Evolutionary conservation across 768 basidiomycete species (phyloP).

Genomic region (Dictyophora rubrovolvata): DNA sequence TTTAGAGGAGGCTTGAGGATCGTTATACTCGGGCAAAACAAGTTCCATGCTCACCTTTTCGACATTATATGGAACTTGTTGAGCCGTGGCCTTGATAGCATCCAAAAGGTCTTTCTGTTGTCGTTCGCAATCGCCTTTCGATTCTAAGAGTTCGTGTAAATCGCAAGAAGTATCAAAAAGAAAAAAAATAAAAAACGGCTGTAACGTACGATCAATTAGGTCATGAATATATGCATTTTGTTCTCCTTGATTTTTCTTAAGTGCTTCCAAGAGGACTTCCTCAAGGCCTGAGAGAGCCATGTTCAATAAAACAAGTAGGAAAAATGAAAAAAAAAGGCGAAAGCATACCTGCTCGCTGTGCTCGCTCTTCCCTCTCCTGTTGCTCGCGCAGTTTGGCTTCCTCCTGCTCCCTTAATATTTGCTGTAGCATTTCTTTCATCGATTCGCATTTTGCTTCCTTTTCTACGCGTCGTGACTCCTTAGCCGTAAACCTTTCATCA

Average conservation of each 20-base stretch:
- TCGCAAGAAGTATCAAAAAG: neutral
- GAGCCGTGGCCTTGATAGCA: constrained; percentile 59
- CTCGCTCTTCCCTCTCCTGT: constrained; percentile 42
- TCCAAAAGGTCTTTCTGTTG: constrained; percentile 61
- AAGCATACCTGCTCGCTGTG: constrained; percentile 45
- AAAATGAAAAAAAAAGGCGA: neutral
- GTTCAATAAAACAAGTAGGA: constrained; percentile 10
- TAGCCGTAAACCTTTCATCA: constrained; percentile 57
- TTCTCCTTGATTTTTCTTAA: constrained; percentile 49
- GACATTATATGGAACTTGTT: constrained; percentile 75
- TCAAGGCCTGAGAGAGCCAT: constrained; percentile 38
- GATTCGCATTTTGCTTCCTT: constrained; percentile 50
- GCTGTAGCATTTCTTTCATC: constrained; percentile 50
- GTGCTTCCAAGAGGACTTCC: constrained; percentile 41
- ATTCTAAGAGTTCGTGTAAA: constrained; percentile 32
- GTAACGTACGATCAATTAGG: constrained; percentile 22
- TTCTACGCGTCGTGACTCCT: constrained; percentile 43
- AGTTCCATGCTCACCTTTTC: constrained; percentile 41
- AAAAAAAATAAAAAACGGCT: neutral
- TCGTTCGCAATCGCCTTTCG: constrained; percentile 53
- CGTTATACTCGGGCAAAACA: neutral
- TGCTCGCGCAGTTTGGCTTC: constrained; percentile 41
- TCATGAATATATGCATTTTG: constrained; percentile 44
- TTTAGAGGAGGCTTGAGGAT: constrained; percentile 6
- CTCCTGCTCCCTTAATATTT: constrained; percentile 46